Percentiles rank a stretch among this genome's conserved stretches.
These are phyloP conservation scores for Melanopsichium pennsylvanicum DNA, from an alignment of 1,284 basidiomycete genomes.

Conservation along the genomic window DNA sequence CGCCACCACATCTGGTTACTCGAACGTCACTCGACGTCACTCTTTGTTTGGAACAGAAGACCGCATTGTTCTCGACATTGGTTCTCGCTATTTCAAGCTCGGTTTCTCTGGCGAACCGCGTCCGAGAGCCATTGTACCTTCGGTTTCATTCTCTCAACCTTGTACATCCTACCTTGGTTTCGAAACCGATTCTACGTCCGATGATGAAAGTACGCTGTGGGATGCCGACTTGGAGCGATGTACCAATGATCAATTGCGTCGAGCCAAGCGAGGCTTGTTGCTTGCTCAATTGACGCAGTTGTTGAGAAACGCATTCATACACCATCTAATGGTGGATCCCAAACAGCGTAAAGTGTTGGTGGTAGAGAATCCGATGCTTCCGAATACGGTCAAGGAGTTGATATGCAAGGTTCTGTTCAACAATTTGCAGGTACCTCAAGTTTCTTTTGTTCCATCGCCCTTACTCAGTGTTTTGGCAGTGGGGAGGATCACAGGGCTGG, in stretches of 20 bases:
- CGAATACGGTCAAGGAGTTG: slow-evolving; percentile 83
- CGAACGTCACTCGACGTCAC: slow-evolving; percentile 36
- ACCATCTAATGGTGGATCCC: slow-evolving; percentile 86
- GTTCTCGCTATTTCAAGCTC: slow-evolving; percentile 53
- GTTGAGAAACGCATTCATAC: slow-evolving; percentile 48
- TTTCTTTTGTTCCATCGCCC: slow-evolving; percentile 81
- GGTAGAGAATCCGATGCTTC: slow-evolving; percentile 86
- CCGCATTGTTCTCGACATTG: slow-evolving; percentile 59
- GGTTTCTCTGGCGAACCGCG: slow-evolving; percentile 59
- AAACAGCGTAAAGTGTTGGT: slow-evolving; percentile 91
- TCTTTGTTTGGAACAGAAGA: slow-evolving; percentile 56
- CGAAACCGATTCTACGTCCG: background rate
- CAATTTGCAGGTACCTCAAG: slow-evolving; percentile 87
- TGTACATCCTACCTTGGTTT: slow-evolving; percentile 31
- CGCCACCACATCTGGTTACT: slow-evolving; percentile 18
- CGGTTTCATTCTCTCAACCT: slow-evolving; percentile 64
- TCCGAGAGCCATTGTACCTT: slow-evolving; percentile 53
- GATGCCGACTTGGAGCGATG: slow-evolving; percentile 48
- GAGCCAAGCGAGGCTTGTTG: slow-evolving; percentile 38
- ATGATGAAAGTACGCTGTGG: slow-evolving; percentile 48
- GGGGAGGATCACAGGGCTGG: slow-evolving; percentile 88
- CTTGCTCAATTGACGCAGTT: slow-evolving; percentile 49
- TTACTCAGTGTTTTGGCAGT: slow-evolving; percentile 82
- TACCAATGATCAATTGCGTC: slow-evolving; percentile 32
- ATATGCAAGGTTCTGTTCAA: slow-evolving; percentile 87